These are phyloP conservation scores for Quercus tomentella DNA, from an alignment of 331 rosid species.

Conservation along the genomic window DNA sequence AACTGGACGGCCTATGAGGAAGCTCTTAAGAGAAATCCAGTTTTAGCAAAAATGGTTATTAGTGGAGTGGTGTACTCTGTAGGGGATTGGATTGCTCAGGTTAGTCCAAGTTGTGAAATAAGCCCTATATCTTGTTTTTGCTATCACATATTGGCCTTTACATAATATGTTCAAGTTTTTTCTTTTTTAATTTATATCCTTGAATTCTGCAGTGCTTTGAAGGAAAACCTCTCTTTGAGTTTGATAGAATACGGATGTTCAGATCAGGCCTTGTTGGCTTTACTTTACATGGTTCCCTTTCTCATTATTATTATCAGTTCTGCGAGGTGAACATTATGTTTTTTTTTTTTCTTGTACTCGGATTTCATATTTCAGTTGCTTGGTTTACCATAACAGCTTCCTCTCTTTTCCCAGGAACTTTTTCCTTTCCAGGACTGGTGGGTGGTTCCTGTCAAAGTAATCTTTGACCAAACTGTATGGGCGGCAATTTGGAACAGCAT, in stretches of 20 bases:
- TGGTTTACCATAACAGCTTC: constrained; percentile 1
- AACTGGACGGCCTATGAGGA: constrained; percentile 98
- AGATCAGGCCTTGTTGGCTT: constrained; percentile 96
- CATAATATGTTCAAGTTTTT: background rate
- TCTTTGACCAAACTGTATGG: constrained; percentile 87
- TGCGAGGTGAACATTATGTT: constrained; percentile 58
- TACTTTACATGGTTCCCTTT: constrained; percentile 93
- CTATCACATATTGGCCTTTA: background rate
- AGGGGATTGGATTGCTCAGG: constrained; percentile 99
- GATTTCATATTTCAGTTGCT: constrained; percentile 1
- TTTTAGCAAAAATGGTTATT: constrained; percentile 93
- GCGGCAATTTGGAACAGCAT: constrained; percentile 97
- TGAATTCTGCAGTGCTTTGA: constrained; percentile 68
- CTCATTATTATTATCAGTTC: constrained; percentile 88
- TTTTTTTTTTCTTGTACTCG: background rate
- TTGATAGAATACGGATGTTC: constrained; percentile 83
- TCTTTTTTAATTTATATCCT: background rate
- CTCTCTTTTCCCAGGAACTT: constrained; percentile 54
- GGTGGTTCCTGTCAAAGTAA: constrained; percentile 96
- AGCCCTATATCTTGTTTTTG: background rate
- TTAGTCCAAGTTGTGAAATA: constrained; percentile 18
- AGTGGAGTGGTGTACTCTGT: constrained; percentile 92
- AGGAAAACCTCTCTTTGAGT: constrained; percentile 93
- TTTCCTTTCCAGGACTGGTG: constrained; percentile 96
- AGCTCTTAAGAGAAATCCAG: constrained; percentile 90